Evolutionary conservation across 441 rosid species (phyloP).

Genomic region (Adansonia grandidieri): DNA sequence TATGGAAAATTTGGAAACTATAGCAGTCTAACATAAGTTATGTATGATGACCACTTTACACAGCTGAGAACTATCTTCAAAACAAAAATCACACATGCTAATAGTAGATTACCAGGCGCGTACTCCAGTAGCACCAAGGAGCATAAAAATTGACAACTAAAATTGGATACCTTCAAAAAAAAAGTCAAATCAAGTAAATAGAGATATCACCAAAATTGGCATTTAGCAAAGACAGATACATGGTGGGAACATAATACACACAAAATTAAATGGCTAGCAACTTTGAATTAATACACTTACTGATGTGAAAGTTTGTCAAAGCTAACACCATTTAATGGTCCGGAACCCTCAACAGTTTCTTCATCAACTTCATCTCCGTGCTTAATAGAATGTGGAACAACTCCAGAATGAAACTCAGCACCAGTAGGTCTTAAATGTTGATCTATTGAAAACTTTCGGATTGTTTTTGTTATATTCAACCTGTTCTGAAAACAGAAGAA

Average conservation of each 20-base stretch:
- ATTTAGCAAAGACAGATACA: constrained; percentile 24
- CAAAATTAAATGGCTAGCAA: constrained; percentile 20
- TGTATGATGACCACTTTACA: neutral
- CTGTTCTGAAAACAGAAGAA: constrained; percentile 77
- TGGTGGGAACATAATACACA: constrained; percentile 2
- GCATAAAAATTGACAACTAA: constrained; percentile 91
- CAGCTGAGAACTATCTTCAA: neutral
- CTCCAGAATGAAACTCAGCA: constrained; percentile 77
- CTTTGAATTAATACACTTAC: constrained; percentile 59
- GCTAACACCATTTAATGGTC: constrained; percentile 52
- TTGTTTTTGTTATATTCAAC: constrained; percentile 94
- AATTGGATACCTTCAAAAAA: constrained; percentile 74
- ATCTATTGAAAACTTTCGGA: constrained; percentile 92
- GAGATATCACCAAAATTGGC: neutral
- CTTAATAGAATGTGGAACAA: constrained; percentile 59
- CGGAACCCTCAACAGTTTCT: constrained; percentile 69
- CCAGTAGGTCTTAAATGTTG: constrained; percentile 77
- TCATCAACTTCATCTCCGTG: constrained; percentile 87
- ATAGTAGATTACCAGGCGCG: constrained; percentile 73
- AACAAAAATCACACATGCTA: neutral
- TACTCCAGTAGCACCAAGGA: constrained; percentile 99
- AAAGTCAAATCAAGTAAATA: constrained; percentile 19
- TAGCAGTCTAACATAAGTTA: too few relatives aligned
- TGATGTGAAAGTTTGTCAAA: constrained; percentile 73
- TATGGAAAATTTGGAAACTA: neutral